phyloP scores from a whole-genome alignment of 2,329 filamentous ascomycete genomes.

The Aspergillus texensis region DNA sequence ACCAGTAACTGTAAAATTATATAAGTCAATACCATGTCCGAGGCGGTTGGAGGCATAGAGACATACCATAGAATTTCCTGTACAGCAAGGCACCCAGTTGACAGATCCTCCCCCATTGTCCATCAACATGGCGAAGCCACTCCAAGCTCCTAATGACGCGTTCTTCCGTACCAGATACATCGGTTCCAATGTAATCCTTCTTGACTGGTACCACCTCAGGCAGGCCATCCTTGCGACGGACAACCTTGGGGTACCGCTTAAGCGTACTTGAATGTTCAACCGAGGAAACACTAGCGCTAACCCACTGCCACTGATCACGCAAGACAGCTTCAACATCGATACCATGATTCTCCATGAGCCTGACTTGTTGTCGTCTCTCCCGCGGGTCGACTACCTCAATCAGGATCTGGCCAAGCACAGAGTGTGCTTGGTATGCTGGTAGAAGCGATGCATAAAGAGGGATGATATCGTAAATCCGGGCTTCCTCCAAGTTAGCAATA shows the following conservation, averaged over 20 bases:
- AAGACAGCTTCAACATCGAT: constrained; percentile 75
- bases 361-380: constrained; percentile 69
- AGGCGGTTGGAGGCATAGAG: constrained; percentile 18
- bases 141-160: constrained; percentile 78
- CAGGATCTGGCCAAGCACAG: constrained; percentile 74
- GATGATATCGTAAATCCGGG: constrained; percentile 74
- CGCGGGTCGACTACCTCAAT: constrained; percentile 69
- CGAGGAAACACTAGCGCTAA: constrained; percentile 37
- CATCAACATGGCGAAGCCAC: constrained; percentile 78
- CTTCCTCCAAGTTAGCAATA: constrained; percentile 74
- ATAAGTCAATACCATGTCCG: constrained; percentile 3
- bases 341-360: constrained; percentile 72
- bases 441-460: constrained; percentile 87
- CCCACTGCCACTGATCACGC: constrained; percentile 63
- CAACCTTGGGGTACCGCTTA: constrained; percentile 44
- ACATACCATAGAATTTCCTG: constrained; percentile 80
- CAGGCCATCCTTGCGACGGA: constrained; percentile 53
- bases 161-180: constrained; percentile 63
- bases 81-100: constrained; percentile 71
- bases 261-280: constrained; percentile 35
- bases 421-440: constrained; percentile 63
- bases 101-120: constrained; percentile 72
- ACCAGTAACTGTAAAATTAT: constrained; percentile 26
- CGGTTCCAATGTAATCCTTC: constrained; percentile 69
- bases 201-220: constrained; percentile 66